These are phyloP conservation scores for Neurospora sp. DNA, from an alignment of 495 filamentous ascomycete genomes.

Conservation along the genomic window DNA sequence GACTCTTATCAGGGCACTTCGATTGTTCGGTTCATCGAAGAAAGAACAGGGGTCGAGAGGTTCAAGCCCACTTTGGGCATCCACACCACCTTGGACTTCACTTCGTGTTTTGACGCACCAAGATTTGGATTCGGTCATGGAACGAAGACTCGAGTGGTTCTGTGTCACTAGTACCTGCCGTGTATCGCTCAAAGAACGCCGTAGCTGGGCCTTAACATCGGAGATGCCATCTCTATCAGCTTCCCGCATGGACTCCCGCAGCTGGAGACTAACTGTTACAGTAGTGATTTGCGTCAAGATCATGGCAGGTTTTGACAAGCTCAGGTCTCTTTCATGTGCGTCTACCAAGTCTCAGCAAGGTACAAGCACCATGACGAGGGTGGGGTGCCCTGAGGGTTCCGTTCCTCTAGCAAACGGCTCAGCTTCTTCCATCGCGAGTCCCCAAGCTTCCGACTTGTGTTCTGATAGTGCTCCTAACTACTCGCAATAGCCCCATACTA, in stretches of 20 bases:
- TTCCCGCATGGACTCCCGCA: neutral
- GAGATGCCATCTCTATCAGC: neutral
- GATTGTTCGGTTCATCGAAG: neutral
- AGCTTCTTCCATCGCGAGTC: neutral
- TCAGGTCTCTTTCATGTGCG: neutral
- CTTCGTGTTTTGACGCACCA: neutral
- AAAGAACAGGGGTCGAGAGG: neutral
- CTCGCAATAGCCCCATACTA: neutral
- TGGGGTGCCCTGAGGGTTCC: neutral
- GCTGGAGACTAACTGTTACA: neutral
- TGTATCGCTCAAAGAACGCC: neutral
- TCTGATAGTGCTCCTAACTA: neutral
- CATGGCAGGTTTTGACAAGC: neutral
- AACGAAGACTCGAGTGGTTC: neutral
- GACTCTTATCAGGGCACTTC: neutral
- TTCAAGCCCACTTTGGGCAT: slow-evolving; percentile 1
- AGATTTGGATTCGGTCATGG: neutral
- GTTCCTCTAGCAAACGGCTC: neutral
- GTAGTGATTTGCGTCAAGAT: neutral
- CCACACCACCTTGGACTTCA: neutral
- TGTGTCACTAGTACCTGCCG: neutral
- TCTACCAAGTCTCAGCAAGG: neutral
- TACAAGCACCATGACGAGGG: neutral
- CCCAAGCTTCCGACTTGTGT: neutral
- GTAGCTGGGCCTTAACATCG: neutral